Evolutionary conservation across 352 stramenopile species (phyloP).

Genomic region (Pythium pectinolyticum): DNA sequence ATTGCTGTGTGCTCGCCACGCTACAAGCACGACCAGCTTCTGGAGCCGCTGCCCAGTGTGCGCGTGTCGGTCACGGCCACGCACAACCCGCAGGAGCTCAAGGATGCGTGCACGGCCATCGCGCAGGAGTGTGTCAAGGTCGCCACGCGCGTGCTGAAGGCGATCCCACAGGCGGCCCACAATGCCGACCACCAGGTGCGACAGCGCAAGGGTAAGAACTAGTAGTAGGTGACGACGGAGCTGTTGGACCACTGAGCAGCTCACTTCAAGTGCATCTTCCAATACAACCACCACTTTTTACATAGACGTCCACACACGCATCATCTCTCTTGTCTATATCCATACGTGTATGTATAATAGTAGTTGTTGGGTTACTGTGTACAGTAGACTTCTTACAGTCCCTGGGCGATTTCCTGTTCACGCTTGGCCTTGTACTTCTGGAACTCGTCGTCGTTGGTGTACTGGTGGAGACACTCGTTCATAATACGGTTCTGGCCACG

Average conservation of each 20-base stretch:
- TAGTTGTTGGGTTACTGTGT: too few species aligned
- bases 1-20: conserved; percentile 73
- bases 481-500: conserved; percentile 71
- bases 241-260: neutral
- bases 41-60: conserved; percentile 69
- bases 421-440: conserved; percentile 64
- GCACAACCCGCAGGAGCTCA: conserved; percentile 58
- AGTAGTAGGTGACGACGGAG: neutral
- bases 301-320: neutral
- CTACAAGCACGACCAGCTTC: conserved; percentile 65
- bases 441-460: conserved; percentile 77
- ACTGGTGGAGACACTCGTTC: conserved; percentile 80
- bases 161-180: conserved; percentile 28
- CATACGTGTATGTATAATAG: too few species aligned
- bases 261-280: too few species aligned
- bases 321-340: neutral
- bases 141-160: conserved; percentile 44
- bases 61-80: conserved; percentile 74
- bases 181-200: conserved; percentile 31
- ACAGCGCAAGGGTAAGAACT: conserved; percentile 39
- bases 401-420: conserved; percentile 46
- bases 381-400: too few species aligned
- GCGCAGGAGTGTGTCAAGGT: conserved; percentile 54
- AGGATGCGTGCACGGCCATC: conserved; percentile 56
- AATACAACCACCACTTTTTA: too few species aligned